A percentile compares a stretch with the other conserved stretches of the same genome.
Evolutionary conservation across 1,139 yeast genomes (phyloP).

Genomic region (Meyerozyma sp.): DNA sequence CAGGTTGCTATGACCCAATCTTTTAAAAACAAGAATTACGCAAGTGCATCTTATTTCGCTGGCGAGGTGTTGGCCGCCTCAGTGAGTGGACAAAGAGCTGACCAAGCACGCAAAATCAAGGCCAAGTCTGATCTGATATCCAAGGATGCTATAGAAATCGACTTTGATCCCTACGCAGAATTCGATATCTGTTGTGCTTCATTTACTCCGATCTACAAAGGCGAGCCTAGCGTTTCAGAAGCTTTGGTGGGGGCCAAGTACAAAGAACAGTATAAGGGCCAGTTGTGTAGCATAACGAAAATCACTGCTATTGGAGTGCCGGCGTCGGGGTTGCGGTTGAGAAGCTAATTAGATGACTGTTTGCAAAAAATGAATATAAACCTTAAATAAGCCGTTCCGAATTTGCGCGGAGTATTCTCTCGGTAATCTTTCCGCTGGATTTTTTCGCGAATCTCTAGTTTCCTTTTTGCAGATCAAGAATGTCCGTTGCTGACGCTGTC

Average conservation of each 20-base stretch:
- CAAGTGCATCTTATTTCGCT: slow-evolving; percentile 89
- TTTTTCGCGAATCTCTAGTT: not conserved
- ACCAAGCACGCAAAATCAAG: slow-evolving; percentile 81
- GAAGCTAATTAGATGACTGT: slow-evolving; percentile 13
- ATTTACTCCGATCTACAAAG: slow-evolving; percentile 82
- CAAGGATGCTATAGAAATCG: slow-evolving; percentile 82
- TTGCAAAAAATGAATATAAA: not conserved
- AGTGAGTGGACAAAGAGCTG: slow-evolving; percentile 74
- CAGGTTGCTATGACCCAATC: slow-evolving; percentile 95
- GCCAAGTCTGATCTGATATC: slow-evolving; percentile 74
- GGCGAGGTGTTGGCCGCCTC: slow-evolving; percentile 68
- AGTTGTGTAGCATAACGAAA: slow-evolving; percentile 67
- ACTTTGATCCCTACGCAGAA: slow-evolving; percentile 88
- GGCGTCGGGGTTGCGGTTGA: slow-evolving; percentile 82
- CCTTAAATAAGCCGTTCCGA: not conserved
- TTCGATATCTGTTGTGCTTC: slow-evolving; percentile 88
- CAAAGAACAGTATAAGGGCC: slow-evolving; percentile 71
- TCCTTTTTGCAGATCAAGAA: not conserved
- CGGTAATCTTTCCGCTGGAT: not conserved
- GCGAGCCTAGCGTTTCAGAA: slow-evolving; percentile 63
- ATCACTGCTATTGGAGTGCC: slow-evolving; percentile 87
- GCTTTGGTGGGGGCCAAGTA: slow-evolving; percentile 92
- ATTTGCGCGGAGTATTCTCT: not conserved
- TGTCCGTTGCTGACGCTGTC: slow-evolving; percentile 36
- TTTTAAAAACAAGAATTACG: slow-evolving; percentile 80